Conservation (phyloP, 331 rosid genomes). For the Cydonia oblonga region DNA sequence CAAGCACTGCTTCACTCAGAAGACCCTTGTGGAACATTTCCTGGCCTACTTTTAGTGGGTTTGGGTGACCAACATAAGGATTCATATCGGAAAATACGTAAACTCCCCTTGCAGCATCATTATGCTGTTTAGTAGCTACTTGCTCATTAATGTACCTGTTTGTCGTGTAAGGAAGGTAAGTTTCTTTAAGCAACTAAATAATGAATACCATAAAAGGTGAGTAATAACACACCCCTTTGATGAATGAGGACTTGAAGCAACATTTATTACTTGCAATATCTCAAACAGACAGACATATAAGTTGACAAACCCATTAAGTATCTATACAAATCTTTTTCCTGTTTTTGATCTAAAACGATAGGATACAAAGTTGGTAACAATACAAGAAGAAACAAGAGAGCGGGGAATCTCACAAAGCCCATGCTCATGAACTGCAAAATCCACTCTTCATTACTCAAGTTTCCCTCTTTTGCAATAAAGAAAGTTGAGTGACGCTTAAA, state of each 20-base stretch:
- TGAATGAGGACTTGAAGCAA: not conserved
- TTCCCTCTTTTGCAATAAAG: not conserved
- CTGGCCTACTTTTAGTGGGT: constrained; percentile 97
- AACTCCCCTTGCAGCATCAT: constrained; percentile 68
- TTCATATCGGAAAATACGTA: constrained; percentile 95
- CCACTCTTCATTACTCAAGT: not conserved
- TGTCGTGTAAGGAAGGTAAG: not conserved
- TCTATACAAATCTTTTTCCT: no score
- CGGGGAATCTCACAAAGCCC: not conserved
- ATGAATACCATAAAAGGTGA: not conserved
- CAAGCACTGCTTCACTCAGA: constrained; percentile 97
- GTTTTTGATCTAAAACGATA: not conserved
- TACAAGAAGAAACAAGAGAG: not conserved
- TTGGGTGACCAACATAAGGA: constrained; percentile 91
- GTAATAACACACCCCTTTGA: not conserved
- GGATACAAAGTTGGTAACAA: not conserved
- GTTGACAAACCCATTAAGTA: not conserved
- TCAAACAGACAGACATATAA: not conserved
- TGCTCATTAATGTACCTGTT: constrained; percentile 80
- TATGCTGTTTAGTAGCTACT: constrained; percentile 47
- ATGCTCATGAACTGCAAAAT: not conserved
- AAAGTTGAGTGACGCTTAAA: not conserved
- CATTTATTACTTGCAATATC: not conserved
- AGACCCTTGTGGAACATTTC: constrained; percentile 94
- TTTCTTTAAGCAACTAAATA: not conserved